A percentile compares a stretch with the other conserved stretches of the same genome.
Evolutionary conservation across 768 basidiomycete species (phyloP).

Genomic region (Cystobasidium tubakii): DNA sequence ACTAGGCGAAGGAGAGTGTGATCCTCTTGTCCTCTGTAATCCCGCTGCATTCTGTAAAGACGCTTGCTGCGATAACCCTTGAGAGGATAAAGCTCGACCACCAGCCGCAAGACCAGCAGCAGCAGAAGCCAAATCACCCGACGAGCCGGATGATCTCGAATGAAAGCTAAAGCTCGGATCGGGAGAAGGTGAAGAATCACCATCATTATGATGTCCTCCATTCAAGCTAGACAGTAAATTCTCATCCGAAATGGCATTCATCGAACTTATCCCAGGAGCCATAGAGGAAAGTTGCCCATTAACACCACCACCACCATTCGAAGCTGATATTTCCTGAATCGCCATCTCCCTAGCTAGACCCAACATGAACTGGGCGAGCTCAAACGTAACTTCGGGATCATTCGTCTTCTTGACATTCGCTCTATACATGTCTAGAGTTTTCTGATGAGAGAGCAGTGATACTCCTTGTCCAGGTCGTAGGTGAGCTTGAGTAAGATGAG

Average conservation of each 20-base stretch:
- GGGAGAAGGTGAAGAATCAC: constrained; percentile 13
- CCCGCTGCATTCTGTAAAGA: neutral
- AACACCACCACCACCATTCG: neutral
- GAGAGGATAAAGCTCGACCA: neutral
- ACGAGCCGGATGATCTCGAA: constrained; percentile 19
- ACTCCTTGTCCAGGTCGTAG: constrained; percentile 67
- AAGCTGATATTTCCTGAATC: constrained; percentile 52
- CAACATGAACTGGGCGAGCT: constrained; percentile 98
- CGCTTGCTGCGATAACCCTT: neutral
- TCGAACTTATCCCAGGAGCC: neutral
- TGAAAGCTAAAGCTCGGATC: constrained; percentile 23
- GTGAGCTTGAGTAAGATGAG: constrained; percentile 45
- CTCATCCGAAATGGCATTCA: constrained; percentile 8
- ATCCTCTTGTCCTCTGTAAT: neutral
- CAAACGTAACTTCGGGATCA: constrained; percentile 94
- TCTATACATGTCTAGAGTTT: constrained; percentile 93
- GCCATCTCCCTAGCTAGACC: constrained; percentile 80
- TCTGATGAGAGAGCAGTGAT: constrained; percentile 85
- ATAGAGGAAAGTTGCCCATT: neutral
- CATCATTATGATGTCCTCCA: neutral
- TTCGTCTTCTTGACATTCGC: constrained; percentile 97
- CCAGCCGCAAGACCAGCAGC: neutral
- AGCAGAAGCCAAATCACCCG: constrained; percentile 23
- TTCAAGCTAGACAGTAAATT: constrained; percentile 24
- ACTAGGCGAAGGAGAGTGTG: constrained; percentile 3